Evolutionary conservation across 225 moss, liverwort and hornwort genomes (phyloP).

Genomic region (Bryoerythrophyllum caledonicum): DNA sequence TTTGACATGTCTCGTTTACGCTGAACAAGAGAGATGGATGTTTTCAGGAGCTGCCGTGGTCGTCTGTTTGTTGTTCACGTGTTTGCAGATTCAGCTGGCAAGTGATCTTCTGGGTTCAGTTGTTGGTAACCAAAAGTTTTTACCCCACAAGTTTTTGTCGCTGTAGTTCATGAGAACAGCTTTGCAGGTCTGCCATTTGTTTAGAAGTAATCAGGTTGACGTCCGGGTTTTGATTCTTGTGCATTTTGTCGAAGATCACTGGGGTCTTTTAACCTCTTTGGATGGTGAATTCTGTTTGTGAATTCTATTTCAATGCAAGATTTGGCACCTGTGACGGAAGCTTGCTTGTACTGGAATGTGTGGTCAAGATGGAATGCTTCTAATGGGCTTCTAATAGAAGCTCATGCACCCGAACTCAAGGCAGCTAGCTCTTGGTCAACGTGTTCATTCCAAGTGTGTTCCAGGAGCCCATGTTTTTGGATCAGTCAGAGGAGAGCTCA

Average conservation of each 20-base stretch:
- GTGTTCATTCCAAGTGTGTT: background rate
- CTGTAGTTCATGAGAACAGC: background rate
- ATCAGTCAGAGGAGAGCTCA: background rate
- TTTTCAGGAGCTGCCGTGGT: constrained; percentile 23
- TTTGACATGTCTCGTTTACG: no score
- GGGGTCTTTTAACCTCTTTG: background rate
- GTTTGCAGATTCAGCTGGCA: background rate
- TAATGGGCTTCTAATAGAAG: background rate
- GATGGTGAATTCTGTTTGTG: background rate
- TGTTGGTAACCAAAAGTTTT: background rate
- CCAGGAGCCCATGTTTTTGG: background rate
- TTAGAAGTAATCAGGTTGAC: background rate
- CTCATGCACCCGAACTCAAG: background rate
- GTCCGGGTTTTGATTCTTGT: background rate
- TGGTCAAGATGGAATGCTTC: background rate
- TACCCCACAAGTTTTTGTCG: background rate
- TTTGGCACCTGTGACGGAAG: no score
- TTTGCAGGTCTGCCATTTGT: background rate
- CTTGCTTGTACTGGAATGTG: background rate
- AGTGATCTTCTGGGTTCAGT: background rate
- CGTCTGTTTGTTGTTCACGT: constrained; percentile 21
- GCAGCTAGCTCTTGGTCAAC: background rate
- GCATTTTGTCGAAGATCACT: background rate
- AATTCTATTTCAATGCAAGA: background rate
- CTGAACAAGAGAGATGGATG: background rate